A percentile compares a stretch with the other conserved stretches of the same genome.
phyloP scores from a whole-genome alignment of 2,329 filamentous ascomycete species.

The Myriosclerotinia curreyana region DNA sequence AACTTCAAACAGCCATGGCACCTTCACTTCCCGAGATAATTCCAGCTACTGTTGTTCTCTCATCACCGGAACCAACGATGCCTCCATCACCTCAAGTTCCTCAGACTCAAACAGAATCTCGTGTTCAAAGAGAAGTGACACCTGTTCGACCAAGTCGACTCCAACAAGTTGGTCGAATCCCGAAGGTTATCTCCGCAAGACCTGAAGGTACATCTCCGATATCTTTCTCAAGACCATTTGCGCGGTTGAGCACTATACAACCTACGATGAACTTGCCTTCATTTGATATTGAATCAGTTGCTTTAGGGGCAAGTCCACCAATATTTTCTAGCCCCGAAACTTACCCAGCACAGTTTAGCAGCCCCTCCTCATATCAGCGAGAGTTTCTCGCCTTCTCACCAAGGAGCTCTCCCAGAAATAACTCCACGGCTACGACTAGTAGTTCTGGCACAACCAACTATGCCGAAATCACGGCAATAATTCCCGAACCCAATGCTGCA shows the following conservation, averaged over 20 bases:
- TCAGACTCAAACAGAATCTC: slow-evolving; percentile 29
- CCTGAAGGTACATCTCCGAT: slow-evolving; percentile 66
- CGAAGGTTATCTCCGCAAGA: slow-evolving; percentile 70
- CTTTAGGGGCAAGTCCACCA: slow-evolving; percentile 47
- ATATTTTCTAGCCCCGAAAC: slow-evolving; percentile 32
- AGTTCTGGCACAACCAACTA: slow-evolving; percentile 54
- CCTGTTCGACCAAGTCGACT: slow-evolving; percentile 57
- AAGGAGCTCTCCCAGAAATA: slow-evolving; percentile 60
- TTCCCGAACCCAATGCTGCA: slow-evolving; percentile 59
- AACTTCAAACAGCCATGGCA: slow-evolving; percentile 25
- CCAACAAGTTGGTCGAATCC: slow-evolving; percentile 81
- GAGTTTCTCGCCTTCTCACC: slow-evolving; percentile 73
- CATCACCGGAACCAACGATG: slow-evolving; percentile 32
- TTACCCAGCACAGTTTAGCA: slow-evolving; percentile 21
- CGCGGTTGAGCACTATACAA: slow-evolving; percentile 50
- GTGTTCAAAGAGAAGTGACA: slow-evolving; percentile 28
- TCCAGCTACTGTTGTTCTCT: slow-evolving; percentile 23
- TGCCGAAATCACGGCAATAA: slow-evolving; percentile 61
- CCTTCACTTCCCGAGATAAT: slow-evolving; percentile 20
- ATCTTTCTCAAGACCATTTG: slow-evolving; percentile 85
- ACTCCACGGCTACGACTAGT: slow-evolving; percentile 60
- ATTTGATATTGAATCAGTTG: slow-evolving; percentile 45
- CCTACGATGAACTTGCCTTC: slow-evolving; percentile 36
- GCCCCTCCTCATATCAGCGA: slow-evolving; percentile 27
- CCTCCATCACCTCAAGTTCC: slow-evolving; percentile 26